phyloP scores from a whole-genome alignment of 441 rosid species.

The Populus trichocarpa region DNA sequence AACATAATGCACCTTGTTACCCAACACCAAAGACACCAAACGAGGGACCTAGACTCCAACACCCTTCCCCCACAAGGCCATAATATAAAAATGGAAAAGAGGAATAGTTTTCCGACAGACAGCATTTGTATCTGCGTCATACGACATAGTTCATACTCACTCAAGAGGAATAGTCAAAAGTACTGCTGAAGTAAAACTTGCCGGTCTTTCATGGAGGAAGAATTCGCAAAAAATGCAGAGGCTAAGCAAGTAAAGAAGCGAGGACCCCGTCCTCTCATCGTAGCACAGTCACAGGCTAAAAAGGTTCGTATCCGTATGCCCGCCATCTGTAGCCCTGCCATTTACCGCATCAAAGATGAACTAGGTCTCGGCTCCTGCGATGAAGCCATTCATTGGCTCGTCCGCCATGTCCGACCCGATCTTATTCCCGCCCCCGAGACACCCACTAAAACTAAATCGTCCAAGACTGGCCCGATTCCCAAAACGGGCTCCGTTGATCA shows the following conservation, averaged over 20 bases:
- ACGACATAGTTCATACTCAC: background rate
- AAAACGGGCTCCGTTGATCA: background rate
- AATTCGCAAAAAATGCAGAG: background rate
- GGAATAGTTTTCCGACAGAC: background rate
- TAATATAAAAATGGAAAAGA: background rate
- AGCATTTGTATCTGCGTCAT: no score
- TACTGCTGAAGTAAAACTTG: background rate
- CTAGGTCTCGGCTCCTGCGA: constrained; percentile 8
- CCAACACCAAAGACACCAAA: background rate
- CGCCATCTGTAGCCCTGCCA: background rate
- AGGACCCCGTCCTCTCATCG: background rate
- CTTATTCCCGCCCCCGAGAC: background rate
- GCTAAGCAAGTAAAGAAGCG: constrained; percentile 1
- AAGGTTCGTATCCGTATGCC: constrained; percentile 8
- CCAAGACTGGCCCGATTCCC: background rate
- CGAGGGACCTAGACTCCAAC: background rate
- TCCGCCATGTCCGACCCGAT: constrained; percentile 16
- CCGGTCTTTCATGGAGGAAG: background rate
- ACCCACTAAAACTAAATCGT: background rate
- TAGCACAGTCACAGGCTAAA: background rate
- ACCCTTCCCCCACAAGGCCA: background rate
- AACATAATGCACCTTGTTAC: background rate
- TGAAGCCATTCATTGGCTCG: constrained; percentile 16
- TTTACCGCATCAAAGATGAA: constrained; percentile 11
- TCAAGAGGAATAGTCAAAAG: background rate